Evolutionary conservation across 208 protist species (phyloP).

Genomic region (Crithidia bombi): DNA sequence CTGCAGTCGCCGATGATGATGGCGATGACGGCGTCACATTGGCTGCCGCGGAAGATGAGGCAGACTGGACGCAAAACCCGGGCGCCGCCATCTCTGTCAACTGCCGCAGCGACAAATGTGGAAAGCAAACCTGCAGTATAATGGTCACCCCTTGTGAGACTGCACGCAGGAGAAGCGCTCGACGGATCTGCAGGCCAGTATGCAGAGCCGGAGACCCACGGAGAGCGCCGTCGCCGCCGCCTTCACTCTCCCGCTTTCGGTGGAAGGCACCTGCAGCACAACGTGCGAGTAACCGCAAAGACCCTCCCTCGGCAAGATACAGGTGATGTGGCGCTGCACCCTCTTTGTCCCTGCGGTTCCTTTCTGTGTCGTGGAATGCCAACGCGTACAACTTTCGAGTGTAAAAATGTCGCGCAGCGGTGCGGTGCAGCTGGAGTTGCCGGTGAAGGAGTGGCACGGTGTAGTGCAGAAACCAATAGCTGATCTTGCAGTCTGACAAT

Average conservation of each 20-base stretch:
- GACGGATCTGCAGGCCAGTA: neutral
- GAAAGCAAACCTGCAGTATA: slow-evolving; percentile 25
- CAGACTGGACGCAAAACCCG: slow-evolving; percentile 12
- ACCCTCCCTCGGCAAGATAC: neutral
- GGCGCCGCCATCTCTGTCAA: slow-evolving; percentile 21
- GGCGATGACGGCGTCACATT: neutral
- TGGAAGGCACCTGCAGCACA: neutral
- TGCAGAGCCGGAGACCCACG: too few species aligned
- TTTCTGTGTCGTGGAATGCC: slow-evolving; percentile 1
- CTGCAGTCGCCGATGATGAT: neutral
- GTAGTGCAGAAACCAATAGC: slow-evolving; percentile 41
- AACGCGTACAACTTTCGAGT: slow-evolving; percentile 16
- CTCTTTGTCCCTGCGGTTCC: neutral
- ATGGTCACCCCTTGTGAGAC: slow-evolving; percentile 18
- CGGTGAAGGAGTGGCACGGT: slow-evolving; percentile 11
- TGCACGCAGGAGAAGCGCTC: slow-evolving; percentile 25
- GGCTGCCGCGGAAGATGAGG: neutral
- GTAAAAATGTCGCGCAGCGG: slow-evolving; percentile 22
- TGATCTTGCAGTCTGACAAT: slow-evolving; percentile 16
- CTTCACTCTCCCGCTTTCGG: too few species aligned
- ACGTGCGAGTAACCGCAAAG: slow-evolving; percentile 6
- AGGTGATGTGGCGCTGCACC: neutral
- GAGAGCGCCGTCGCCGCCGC: too few species aligned
- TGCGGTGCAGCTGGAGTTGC: slow-evolving; percentile 14
- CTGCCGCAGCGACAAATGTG: slow-evolving; percentile 26